Conservation (phyloP, 306 rosid species). For the Begonia masoniana region DNA sequence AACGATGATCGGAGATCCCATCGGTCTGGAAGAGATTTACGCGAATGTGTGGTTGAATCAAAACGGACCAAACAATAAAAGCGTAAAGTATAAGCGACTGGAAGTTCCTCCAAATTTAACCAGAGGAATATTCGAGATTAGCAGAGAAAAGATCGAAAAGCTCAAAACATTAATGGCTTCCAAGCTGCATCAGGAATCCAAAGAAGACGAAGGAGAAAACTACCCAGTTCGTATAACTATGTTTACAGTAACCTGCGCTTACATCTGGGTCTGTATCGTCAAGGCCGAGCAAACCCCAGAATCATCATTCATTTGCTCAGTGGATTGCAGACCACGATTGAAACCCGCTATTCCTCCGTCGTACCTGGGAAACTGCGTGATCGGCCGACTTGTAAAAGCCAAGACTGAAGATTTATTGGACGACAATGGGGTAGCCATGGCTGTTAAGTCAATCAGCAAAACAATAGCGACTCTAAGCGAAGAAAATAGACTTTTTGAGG, state of each 20-base stretch:
- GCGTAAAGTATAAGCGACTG: not conserved
- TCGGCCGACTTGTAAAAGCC: not conserved
- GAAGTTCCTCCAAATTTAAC: not conserved
- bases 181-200: no score
- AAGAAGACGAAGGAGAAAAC: no score
- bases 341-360: slow-evolving; percentile 5
- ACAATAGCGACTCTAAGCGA: slow-evolving; percentile 8
- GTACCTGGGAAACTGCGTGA: slow-evolving; percentile 17
- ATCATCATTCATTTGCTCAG: not conserved
- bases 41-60: not conserved
- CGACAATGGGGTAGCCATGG: slow-evolving; percentile 15
- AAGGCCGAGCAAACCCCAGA: slow-evolving; percentile 11
- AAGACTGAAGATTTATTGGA: slow-evolving; percentile 7
- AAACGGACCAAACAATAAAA: slow-evolving; percentile 6
- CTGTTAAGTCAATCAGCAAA: slow-evolving; percentile 11
- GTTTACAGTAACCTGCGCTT: slow-evolving; percentile 11
- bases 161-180: not conserved
- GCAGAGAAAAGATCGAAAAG: not conserved
- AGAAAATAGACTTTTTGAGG: slow-evolving; percentile 1
- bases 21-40: not conserved
- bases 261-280: slow-evolving; percentile 17
- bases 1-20: not conserved
- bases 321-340: slow-evolving; percentile 13
- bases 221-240: slow-evolving; percentile 2
- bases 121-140: slow-evolving; percentile 8